These are phyloP conservation scores for Arachis hypogaea DNA, from an alignment of 306 rosid species.

Conservation along the genomic window DNA sequence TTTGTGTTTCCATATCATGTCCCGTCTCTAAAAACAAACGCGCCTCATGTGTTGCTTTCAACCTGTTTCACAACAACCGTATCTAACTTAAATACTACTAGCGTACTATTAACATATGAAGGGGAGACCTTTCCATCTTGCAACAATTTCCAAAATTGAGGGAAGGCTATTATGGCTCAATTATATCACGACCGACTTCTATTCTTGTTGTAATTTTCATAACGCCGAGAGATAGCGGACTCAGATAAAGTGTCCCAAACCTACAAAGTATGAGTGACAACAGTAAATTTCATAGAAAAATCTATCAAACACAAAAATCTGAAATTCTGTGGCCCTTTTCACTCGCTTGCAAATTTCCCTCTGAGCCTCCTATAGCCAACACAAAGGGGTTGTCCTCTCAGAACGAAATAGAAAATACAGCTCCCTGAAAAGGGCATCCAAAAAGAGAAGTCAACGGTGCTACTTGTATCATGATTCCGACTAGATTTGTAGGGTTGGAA, in stretches of 20 bases:
- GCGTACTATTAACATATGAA: slow-evolving; percentile 5
- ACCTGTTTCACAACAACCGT: slow-evolving; percentile 7
- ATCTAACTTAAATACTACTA: slow-evolving; percentile 23
- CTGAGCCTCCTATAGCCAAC: slow-evolving; percentile 88
- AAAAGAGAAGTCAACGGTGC: slow-evolving; percentile 28
- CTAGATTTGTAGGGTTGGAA: slow-evolving; percentile 27
- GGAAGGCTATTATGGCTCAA: slow-evolving; percentile 1
- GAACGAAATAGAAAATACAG: slow-evolving; percentile 73
- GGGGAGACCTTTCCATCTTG: not conserved
- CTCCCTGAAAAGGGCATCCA: slow-evolving; percentile 62
- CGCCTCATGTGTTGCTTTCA: not conserved
- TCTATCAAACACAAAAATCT: slow-evolving; percentile 3
- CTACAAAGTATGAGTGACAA: slow-evolving; percentile 47
- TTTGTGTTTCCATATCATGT: too few species aligned
- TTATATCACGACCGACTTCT: slow-evolving; percentile 42
- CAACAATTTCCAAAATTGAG: too few species aligned
- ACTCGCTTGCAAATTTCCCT: slow-evolving; percentile 78
- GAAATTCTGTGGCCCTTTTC: slow-evolving; percentile 8
- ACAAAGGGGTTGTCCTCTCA: slow-evolving; percentile 80
- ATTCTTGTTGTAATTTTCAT: slow-evolving; percentile 48
- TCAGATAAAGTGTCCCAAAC: slow-evolving; percentile 73
- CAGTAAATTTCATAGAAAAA: slow-evolving; percentile 12
- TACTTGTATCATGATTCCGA: not conserved
- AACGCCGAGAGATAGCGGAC: slow-evolving; percentile 56
- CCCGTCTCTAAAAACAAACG: too few species aligned